Percentiles rank a stretch among this genome's conserved stretches.
Conservation (phyloP, 306 rosid genomes). For the Vigna nakashimae region DNA sequence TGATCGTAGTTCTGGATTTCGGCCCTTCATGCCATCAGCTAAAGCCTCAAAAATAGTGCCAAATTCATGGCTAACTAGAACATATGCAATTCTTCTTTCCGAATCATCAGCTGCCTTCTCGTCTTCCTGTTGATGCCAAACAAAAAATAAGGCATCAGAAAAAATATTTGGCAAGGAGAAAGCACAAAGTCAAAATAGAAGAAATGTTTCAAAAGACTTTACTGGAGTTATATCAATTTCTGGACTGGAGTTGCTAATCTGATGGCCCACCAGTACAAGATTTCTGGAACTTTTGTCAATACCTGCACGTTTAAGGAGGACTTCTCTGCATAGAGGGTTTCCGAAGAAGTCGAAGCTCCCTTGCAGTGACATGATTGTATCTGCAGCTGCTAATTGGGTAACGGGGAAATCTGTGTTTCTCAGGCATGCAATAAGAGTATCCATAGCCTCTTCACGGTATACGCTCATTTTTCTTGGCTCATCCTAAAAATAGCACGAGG, state of each 20-base stretch:
- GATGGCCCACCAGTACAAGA: slow-evolving; percentile 58
- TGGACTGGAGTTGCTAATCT: slow-evolving; percentile 48
- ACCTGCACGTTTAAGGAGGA: slow-evolving; percentile 86
- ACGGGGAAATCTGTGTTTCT: slow-evolving; percentile 67
- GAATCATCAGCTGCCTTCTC: slow-evolving; percentile 76
- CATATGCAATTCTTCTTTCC: slow-evolving; percentile 89
- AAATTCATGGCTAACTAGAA: slow-evolving; percentile 82
- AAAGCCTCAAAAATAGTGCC: slow-evolving; percentile 88
- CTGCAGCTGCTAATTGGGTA: slow-evolving; percentile 79
- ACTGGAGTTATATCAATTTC: slow-evolving; percentile 62
- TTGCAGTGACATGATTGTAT: slow-evolving; percentile 78
- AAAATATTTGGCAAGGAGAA: slow-evolving; percentile 30
- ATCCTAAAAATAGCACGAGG: slow-evolving; percentile 56
- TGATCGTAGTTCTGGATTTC: slow-evolving; percentile 63
- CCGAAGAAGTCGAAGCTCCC: slow-evolving; percentile 80
- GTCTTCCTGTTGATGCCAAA: slow-evolving; percentile 69
- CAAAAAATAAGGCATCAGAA: slow-evolving; percentile 24
- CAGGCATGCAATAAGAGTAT: slow-evolving; percentile 82
- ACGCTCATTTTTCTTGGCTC: slow-evolving; percentile 96
- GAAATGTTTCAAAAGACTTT: slow-evolving; percentile 43
- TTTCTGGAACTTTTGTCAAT: slow-evolving; percentile 56
- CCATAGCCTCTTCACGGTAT: slow-evolving; percentile 94
- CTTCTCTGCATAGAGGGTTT: slow-evolving; percentile 65
- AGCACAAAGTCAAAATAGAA: slow-evolving; percentile 32
- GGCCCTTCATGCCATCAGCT: slow-evolving; percentile 85